These are phyloP conservation scores for Aspergillus hancockii DNA, from an alignment of 495 filamentous ascomycete species.

Conservation along the genomic window DNA sequence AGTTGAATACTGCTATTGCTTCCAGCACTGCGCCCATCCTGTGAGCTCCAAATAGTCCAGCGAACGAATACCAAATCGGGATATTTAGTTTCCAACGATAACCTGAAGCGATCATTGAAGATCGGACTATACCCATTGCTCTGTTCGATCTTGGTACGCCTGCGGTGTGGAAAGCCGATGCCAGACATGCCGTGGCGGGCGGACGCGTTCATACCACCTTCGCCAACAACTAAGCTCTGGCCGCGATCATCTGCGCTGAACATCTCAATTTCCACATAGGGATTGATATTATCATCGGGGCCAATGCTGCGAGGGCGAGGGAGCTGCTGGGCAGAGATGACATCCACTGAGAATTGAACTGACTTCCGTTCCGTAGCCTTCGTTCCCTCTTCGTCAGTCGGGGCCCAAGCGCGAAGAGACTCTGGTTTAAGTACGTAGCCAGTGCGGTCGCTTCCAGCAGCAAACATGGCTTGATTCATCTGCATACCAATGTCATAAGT, in stretches of 20 bases:
- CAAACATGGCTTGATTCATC: constrained; percentile 97
- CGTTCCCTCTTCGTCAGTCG: constrained; percentile 40
- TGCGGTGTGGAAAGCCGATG: constrained; percentile 73
- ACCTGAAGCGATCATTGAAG: constrained; percentile 73
- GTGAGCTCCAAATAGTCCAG: constrained; percentile 84
- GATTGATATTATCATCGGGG: constrained; percentile 75
- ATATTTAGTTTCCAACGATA: constrained; percentile 84
- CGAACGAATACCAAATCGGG: constrained; percentile 92
- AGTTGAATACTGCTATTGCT: constrained; percentile 65
- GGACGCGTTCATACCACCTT: constrained; percentile 71
- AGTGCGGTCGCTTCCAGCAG: constrained; percentile 80
- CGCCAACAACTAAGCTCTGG: constrained; percentile 58
- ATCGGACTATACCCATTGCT: constrained; percentile 91
- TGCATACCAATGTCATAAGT: constrained; percentile 95
- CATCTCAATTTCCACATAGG: constrained; percentile 92
- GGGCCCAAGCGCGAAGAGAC: constrained; percentile 66
- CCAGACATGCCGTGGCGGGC: constrained; percentile 69
- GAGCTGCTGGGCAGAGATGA: constrained; percentile 93
- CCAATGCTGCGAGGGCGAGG: constrained; percentile 74
- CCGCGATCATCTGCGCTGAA: constrained; percentile 91
- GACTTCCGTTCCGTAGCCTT: constrained; percentile 63
- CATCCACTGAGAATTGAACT: constrained; percentile 79
- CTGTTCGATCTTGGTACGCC: constrained; percentile 72
- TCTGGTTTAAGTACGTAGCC: constrained; percentile 94
- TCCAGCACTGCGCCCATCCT: constrained; percentile 63